Percentiles rank a stretch among this genome's conserved stretches.
phyloP scores from a whole-genome alignment of 306 rosid genomes.

The Purshia tridentata region DNA sequence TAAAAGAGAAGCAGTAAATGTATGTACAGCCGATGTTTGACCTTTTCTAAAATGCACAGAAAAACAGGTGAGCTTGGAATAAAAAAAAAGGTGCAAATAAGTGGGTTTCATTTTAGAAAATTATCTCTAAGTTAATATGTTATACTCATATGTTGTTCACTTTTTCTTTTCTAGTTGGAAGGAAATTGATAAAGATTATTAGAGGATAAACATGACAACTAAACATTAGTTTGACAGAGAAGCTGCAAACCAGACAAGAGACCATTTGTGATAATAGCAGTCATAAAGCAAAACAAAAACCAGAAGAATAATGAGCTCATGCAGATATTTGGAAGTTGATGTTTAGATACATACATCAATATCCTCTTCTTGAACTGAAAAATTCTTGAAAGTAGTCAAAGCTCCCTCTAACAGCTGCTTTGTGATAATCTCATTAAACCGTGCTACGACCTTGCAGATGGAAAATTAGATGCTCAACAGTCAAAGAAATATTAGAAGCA shows the following conservation, averaged over 20 bases:
- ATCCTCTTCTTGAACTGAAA: conserved; percentile 78
- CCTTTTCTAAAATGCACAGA: neutral
- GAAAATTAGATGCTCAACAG: neutral
- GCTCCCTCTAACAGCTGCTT: conserved; percentile 90
- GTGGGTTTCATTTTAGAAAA: neutral
- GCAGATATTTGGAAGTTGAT: neutral
- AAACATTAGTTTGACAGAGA: neutral
- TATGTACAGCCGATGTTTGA: neutral
- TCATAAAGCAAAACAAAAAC: neutral
- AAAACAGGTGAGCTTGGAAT: neutral
- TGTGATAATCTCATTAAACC: conserved; percentile 88
- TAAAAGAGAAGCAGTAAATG: neutral
- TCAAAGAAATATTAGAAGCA: conserved; percentile 13
- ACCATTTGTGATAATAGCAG: too few relatives aligned
- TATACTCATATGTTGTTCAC: neutral
- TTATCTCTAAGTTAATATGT: neutral
- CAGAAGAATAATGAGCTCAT: too few relatives aligned
- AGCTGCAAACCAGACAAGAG: neutral
- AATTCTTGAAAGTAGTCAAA: conserved; percentile 69
- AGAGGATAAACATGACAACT: neutral
- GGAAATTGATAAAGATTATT: neutral
- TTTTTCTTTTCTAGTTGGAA: too few relatives aligned
- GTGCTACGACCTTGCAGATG: conserved; percentile 75
- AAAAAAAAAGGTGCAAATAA: neutral
- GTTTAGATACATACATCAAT: conserved; percentile 57